phyloP scores from a whole-genome alignment of 2,329 filamentous ascomycete species.

The Emergomyces africanus region DNA sequence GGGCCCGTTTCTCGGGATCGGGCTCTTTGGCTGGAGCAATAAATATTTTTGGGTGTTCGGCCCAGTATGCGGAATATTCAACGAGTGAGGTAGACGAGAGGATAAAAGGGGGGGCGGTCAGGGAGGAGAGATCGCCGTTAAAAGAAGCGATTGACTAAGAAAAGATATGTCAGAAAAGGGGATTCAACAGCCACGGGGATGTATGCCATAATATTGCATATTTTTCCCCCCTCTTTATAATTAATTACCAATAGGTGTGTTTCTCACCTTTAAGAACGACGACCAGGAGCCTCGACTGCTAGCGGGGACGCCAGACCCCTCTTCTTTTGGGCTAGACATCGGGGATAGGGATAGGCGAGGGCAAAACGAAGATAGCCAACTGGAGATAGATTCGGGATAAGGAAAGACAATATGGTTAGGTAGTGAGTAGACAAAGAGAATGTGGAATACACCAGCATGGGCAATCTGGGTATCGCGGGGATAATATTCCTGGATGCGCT shows the following conservation, averaged over 20 bases:
- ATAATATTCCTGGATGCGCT: too few species aligned
- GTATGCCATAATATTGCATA: background rate
- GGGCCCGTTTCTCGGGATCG: constrained; percentile 67
- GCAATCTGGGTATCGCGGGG: too few species aligned
- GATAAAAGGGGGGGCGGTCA: constrained; percentile 74
- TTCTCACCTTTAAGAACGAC: constrained; percentile 34
- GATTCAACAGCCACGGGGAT: background rate
- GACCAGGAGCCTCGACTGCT: constrained; percentile 35
- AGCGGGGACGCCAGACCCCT: constrained; percentile 28
- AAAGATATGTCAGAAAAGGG: background rate
- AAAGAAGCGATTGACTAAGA: constrained; percentile 59
- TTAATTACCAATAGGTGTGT: background rate
- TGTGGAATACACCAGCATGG: background rate
- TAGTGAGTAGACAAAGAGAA: background rate
- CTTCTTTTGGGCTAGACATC: constrained; percentile 20
- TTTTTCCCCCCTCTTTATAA: background rate
- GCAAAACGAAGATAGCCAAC: background rate
- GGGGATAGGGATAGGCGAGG: background rate
- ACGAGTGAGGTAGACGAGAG: constrained; percentile 65
- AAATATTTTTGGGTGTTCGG: constrained; percentile 63
- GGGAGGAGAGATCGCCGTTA: constrained; percentile 66
- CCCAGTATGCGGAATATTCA: constrained; percentile 75
- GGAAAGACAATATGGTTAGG: background rate
- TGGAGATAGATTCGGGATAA: background rate
- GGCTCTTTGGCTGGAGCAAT: constrained; percentile 68